Conservation (phyloP, 805 yeast species). For the Suhomyces sp. region DNA sequence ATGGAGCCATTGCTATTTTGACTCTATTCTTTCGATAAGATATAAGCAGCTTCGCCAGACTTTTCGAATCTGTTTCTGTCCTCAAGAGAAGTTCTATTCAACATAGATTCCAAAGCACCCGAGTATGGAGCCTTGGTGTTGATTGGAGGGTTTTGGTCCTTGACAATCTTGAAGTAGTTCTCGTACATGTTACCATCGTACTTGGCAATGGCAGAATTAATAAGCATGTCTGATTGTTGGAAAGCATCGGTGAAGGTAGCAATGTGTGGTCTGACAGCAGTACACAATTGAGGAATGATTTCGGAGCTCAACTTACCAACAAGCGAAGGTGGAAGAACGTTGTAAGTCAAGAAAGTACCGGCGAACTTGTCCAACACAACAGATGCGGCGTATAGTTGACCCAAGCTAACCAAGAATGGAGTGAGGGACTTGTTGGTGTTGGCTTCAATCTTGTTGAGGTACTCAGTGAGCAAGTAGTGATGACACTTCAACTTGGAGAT, state of each 20-base stretch:
- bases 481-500: slow-evolving; percentile 52
- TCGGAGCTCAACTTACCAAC: slow-evolving; percentile 46
- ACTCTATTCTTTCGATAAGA: slow-evolving; percentile 23
- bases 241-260: slow-evolving; percentile 57
- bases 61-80: slow-evolving; percentile 40
- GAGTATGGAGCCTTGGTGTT: slow-evolving; percentile 42
- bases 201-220: slow-evolving; percentile 41
- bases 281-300: slow-evolving; percentile 34
- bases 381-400: slow-evolving; percentile 57
- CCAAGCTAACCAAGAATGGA: slow-evolving; percentile 50
- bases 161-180: slow-evolving; percentile 39
- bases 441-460: slow-evolving; percentile 35
- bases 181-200: slow-evolving; percentile 45
- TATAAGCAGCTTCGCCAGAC: slow-evolving; percentile 30
- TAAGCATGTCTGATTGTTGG: slow-evolving; percentile 42
- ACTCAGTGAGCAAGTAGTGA: slow-evolving; percentile 44
- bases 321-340: slow-evolving; percentile 49
- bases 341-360: slow-evolving; percentile 66
- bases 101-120: slow-evolving; percentile 36
- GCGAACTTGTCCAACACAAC: slow-evolving; percentile 65
- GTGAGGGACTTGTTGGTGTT: slow-evolving; percentile 40
- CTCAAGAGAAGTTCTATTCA: slow-evolving; percentile 35
- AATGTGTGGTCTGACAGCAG: slow-evolving; percentile 54
- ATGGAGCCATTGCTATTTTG: neutral
- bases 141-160: slow-evolving; percentile 31